A percentile compares a stretch with the other conserved stretches of the same genome.
phyloP scores from a whole-genome alignment of 768 basidiomycete genomes.

The Lactarius hengduanensis region DNA sequence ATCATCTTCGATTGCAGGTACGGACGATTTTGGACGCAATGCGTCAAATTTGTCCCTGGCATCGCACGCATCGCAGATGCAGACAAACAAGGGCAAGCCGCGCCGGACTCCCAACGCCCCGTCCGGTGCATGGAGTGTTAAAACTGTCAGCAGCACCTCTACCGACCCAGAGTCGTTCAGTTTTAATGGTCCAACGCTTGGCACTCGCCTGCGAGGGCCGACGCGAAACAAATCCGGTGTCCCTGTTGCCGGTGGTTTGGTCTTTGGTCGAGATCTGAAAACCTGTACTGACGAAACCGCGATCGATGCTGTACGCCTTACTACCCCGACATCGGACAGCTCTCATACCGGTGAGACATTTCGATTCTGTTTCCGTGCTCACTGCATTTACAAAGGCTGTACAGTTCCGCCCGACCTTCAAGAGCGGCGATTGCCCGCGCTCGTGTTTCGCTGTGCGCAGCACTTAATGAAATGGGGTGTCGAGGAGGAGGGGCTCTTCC shows the following conservation, averaged over 20 bases:
- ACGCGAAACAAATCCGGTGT: constrained; percentile 39
- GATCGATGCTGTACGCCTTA: constrained; percentile 34
- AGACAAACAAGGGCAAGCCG: constrained; percentile 36
- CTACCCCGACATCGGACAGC: constrained; percentile 15
- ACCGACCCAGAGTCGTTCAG: constrained; percentile 50
- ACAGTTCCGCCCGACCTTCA: constrained; percentile 13
- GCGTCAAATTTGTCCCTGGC: constrained; percentile 27
- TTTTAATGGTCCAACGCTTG: constrained; percentile 49
- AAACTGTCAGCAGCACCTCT: constrained; percentile 40
- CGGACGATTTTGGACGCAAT: constrained; percentile 23
- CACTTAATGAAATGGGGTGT: constrained; percentile 81
- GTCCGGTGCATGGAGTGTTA: constrained; percentile 49
- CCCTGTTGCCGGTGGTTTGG: constrained; percentile 45
- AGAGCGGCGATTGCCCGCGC: constrained; percentile 56
- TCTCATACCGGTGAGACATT: constrained; percentile 13
- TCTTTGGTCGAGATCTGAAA: constrained; percentile 65
- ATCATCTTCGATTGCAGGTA: constrained; percentile 36
- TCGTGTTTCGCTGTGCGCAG: constrained; percentile 80
- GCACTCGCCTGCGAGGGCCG: constrained; percentile 56
- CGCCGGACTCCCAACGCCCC: constrained; percentile 59
- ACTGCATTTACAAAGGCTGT: constrained; percentile 10
- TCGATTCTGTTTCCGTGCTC: constrained; percentile 17
- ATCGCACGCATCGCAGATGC: constrained; percentile 25
- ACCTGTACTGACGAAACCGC: constrained; percentile 57
- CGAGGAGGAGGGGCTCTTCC: constrained; percentile 83